phyloP scores from a whole-genome alignment of 2,329 filamentous ascomycete genomes.

The Immersiporthe knoxdaviesiana region DNA sequence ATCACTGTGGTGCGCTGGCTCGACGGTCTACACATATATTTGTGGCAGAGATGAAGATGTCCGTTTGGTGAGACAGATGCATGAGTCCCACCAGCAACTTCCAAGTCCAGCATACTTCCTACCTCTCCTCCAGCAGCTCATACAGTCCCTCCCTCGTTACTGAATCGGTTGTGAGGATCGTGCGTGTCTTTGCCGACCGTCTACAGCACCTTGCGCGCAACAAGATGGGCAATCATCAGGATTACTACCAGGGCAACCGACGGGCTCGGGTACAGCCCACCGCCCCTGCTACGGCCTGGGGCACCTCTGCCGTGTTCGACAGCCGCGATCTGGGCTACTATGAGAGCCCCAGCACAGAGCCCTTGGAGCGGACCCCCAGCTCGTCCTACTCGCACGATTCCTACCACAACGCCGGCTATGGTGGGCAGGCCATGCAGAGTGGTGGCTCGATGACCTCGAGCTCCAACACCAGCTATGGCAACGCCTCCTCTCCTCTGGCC shows the following conservation, averaged over 20 bases:
- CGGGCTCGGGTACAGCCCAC: not conserved
- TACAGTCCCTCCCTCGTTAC: not conserved
- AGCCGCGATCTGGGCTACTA: not conserved
- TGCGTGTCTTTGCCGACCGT: no score
- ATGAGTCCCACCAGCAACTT: not conserved
- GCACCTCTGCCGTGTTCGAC: not conserved
- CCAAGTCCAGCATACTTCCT: not conserved
- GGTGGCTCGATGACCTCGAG: slow-evolving; percentile 18
- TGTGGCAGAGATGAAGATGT: slow-evolving; percentile 5
- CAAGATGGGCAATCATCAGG: not conserved
- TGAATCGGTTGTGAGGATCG: not conserved
- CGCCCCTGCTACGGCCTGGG: not conserved
- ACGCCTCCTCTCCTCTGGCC: not conserved
- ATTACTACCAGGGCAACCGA: not conserved
- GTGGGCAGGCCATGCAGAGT: slow-evolving; percentile 19
- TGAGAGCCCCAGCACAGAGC: not conserved
- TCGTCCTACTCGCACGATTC: slow-evolving; percentile 2
- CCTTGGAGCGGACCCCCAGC: not conserved
- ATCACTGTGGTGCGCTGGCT: not conserved
- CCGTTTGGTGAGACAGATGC: slow-evolving; percentile 2
- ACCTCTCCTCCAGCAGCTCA: not conserved
- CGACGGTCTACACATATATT: slow-evolving; percentile 21
- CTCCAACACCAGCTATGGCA: not conserved
- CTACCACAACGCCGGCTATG: not conserved
- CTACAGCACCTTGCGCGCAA: not conserved